These are phyloP conservation scores for Amphicarpaea edgeworthii DNA, from an alignment of 306 rosid species.

Conservation along the genomic window DNA sequence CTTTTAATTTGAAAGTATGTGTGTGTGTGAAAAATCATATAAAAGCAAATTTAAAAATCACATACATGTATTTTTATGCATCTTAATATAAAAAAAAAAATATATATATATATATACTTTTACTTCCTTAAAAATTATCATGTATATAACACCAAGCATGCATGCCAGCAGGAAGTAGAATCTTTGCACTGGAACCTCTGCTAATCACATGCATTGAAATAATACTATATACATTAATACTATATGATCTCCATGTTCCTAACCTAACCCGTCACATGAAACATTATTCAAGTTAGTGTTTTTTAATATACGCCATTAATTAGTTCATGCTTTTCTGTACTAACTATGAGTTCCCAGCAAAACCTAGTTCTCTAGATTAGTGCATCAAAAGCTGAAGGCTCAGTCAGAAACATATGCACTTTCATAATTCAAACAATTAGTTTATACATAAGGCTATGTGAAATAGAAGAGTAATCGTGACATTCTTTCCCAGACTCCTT, in stretches of 20 bases:
- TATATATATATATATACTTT: too few species aligned
- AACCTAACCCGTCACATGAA: background rate
- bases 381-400: background rate
- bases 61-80: too few species aligned
- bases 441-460: too few species aligned
- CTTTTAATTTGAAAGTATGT: background rate
- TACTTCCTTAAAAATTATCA: too few species aligned
- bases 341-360: background rate
- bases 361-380: background rate
- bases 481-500: too few species aligned
- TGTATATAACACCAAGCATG: background rate
- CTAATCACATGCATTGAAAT: background rate
- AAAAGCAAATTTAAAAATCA: too few species aligned
- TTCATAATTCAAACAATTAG: too few species aligned
- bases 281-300: background rate
- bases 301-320: background rate
- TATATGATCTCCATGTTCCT: background rate
- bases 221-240: too few species aligned
- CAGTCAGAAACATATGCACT: background rate
- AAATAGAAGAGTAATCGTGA: too few species aligned
- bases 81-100: too few species aligned
- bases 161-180: background rate
- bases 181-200: background rate
- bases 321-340: background rate
- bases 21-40: too few species aligned